Base-by-base conservation (phyloP, 306 rosid species). In the Prunus davidiana region DNA sequence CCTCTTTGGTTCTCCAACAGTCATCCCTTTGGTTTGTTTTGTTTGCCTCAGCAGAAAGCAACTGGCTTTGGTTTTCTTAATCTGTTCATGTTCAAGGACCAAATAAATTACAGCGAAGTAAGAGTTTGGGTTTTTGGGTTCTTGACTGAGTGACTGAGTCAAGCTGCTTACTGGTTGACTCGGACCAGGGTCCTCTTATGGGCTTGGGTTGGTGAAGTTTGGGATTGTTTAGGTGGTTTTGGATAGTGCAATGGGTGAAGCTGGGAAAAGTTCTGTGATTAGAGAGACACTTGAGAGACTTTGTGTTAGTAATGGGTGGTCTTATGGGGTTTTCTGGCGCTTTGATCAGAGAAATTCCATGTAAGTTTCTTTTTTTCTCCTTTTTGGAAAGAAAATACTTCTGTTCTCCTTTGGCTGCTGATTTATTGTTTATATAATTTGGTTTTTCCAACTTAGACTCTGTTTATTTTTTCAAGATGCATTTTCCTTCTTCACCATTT, bases 251-350 rank as follows among this genome's bases (percentile, higher is more conserved):
- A 87, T 87, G 91, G 84, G 72, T 55, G 77, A 79, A 56, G 72
- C 71, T 43, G 85, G 81, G 69, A 41, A 68, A 58, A 69, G 79
- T 82, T 89, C 84, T 12, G 64, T 51, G 73, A 54, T 90, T 30
- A 85, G 84, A 81, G 77, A 85, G 67, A 76, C 76, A 64, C 96
- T 93, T 22, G 82, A 78, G 76, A 71, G 76, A 76, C 92, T 93
- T 22, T 89, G 96, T 82, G 82, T 69, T 80, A 45, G 67, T 50
- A 72, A 86, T 77, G 89, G 82, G 16, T 93, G 93, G 96, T 88
- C 93, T 75, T 93, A 93, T 68, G 93, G 87, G n/a, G 78, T 91
- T 82, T 84, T 93, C 74, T 93, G 97, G 98, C 78, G 92, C 71
- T 86, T 86, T 71, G 87, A 86, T 85, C 88, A 83, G 12, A 38